Percentiles rank a stretch among this genome's conserved stretches.
phyloP scores from a whole-genome alignment of 495 filamentous ascomycete genomes.

The Xylaria intraflava region DNA sequence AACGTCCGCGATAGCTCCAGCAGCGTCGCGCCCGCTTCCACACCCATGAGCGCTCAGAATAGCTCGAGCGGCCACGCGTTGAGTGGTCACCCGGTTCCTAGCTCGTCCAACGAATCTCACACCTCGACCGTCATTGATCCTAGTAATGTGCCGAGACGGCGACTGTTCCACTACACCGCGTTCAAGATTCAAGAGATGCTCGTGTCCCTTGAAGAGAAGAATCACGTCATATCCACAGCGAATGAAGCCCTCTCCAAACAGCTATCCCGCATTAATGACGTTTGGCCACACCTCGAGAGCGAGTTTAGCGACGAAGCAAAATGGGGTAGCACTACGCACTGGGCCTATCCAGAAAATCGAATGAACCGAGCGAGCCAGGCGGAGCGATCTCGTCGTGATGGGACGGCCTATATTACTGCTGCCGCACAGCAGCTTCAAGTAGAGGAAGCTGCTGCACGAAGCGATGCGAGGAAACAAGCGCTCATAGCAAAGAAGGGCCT shows the following conservation, averaged over 20 bases:
- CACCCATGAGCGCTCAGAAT: slow-evolving; percentile 38
- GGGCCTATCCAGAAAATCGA: slow-evolving; percentile 89
- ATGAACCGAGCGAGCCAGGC: slow-evolving; percentile 55
- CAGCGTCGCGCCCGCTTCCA: slow-evolving; percentile 34
- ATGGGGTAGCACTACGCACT: slow-evolving; percentile 83
- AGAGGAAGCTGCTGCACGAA: slow-evolving; percentile 75
- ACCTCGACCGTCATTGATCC: slow-evolving; percentile 38
- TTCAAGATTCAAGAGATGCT: slow-evolving; percentile 67
- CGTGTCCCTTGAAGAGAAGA: slow-evolving; percentile 88
- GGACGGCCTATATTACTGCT: slow-evolving; percentile 59
- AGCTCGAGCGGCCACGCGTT: slow-evolving; percentile 34
- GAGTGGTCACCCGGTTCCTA: slow-evolving; percentile 21
- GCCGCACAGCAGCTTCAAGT: slow-evolving; percentile 55
- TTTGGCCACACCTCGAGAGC: slow-evolving; percentile 72
- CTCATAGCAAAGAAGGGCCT: slow-evolving; percentile 63
- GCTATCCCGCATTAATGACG: slow-evolving; percentile 70
- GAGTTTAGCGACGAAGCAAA: slow-evolving; percentile 94
- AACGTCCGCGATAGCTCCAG: slow-evolving; percentile 37
- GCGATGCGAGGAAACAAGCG: slow-evolving; percentile 74
- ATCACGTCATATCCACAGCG: slow-evolving; percentile 85
- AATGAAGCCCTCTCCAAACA: slow-evolving; percentile 84
- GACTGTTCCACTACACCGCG: slow-evolving; percentile 55
- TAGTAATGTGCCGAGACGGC: slow-evolving; percentile 51
- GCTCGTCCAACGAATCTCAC: slow-evolving; percentile 34
- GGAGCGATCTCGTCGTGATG: slow-evolving; percentile 71